phyloP scores from a whole-genome alignment of 495 filamentous ascomycete species.

The Penicillium parvum region DNA sequence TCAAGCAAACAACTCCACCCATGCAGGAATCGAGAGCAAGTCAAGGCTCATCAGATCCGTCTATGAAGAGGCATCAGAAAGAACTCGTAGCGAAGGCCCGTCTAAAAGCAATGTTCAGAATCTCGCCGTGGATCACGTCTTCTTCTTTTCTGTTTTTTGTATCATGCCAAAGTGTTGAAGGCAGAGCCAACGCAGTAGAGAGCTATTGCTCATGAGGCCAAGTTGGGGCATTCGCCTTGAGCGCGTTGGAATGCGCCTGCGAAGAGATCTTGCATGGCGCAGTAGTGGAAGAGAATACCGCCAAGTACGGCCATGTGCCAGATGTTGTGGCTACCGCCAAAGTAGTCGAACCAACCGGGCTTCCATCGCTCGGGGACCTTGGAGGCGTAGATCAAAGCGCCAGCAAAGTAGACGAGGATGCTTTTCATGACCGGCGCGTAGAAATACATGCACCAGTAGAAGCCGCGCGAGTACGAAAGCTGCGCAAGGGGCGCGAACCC shows the following conservation, averaged over 20 bases:
- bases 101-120: not conserved
- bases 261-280: constrained; percentile 95
- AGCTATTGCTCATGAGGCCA: constrained; percentile 18
- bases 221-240: constrained; percentile 47
- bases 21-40: constrained; percentile 9
- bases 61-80: not conserved
- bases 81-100: not conserved
- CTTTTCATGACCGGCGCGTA: constrained; percentile 88
- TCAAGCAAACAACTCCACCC: constrained; percentile 12
- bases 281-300: constrained; percentile 95
- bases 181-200: not conserved
- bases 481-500: constrained; percentile 88
- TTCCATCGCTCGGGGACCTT: constrained; percentile 91
- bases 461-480: constrained; percentile 70
- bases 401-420: constrained; percentile 76
- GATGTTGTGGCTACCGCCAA: constrained; percentile 92
- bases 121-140: too few relatives aligned
- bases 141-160: too few relatives aligned
- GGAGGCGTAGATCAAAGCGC: constrained; percentile 85
- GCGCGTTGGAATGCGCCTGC: constrained; percentile 74
- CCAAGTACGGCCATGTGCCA: constrained; percentile 96
- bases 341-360: constrained; percentile 89
- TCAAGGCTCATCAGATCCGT: not conserved
- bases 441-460: constrained; percentile 71
- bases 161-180: too few relatives aligned